Base-by-base conservation (phyloP, 2,329 filamentous ascomycete species). In the Pseudocercospora cruenta region DNA sequence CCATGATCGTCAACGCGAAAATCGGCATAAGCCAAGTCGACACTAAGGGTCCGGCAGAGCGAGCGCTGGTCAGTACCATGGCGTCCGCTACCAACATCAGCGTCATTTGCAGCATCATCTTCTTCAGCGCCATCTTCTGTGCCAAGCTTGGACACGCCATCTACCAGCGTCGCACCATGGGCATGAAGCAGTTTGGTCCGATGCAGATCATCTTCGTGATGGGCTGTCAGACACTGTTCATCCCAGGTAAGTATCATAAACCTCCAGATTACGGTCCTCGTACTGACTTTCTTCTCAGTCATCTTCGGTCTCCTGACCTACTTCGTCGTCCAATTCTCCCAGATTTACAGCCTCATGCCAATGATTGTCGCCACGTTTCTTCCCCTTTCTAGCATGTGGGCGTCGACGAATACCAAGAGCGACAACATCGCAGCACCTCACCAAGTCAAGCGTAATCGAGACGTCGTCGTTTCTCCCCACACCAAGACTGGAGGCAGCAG, bases 181-280 rank as follows among this genome's bases (percentile, higher is more conserved):
- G 87, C 1, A 80, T 90, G 72, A 82, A 80, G 63, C 83, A 86
- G 62, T 90, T 89, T 72, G 87, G 87, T 9, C 86, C 87, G 1
- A 87, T 91, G 82, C 86, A 89, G 71, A 84, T 89, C 64, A 86
- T 91, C 67, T 89, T 89, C 75, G 84, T 90, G 71, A 89, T 90
- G 84, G 86, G 87, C 57, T 88, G 86, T 67, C 88, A 90, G 77
- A 90, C 88, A 1, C 82, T 91, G 82, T 73, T 88, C 36, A 80
- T 90, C 67, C 89, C 89, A 74, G 84, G 88, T 89, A 80, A 78
- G 82, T 74, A 14, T 43, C 8, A 31, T n/a, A 53, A 22, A 60
- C 24, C 39, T 57, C 62, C 60, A 36, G 6, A 28, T 21, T 8
- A 12, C 7, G 14, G 14, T 36, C 69, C 60, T 53, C 66, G 31